phyloP scores from a whole-genome alignment of 176 grass and related monocot genomes.

The Lolium rigidum region DNA sequence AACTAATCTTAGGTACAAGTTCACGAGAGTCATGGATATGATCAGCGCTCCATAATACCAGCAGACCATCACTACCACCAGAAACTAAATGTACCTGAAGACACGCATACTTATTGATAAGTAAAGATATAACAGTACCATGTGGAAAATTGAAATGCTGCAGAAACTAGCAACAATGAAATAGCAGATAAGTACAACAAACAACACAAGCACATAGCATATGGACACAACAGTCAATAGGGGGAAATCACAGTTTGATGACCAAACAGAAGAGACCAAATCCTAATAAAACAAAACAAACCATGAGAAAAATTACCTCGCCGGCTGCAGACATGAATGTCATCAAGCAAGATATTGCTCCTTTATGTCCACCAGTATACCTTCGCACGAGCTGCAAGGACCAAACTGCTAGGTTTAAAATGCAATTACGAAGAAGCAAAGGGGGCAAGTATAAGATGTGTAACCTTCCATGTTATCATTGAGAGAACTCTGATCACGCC shows the following conservation, averaged over 20 bases:
- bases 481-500: conserved; percentile 99
- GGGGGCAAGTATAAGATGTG: conserved; percentile 14
- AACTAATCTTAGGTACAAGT: conserved; percentile 95
- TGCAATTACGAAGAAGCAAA: conserved; percentile 40
- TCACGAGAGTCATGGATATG: conserved; percentile 95
- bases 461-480: conserved; percentile 99
- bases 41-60: conserved; percentile 97
- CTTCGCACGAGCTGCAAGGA: conserved; percentile 85
- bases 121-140: conserved; percentile 20
- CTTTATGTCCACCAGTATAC: conserved; percentile 99
- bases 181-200: conserved; percentile 32
- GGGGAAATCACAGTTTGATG: not conserved
- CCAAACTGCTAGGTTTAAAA: conserved; percentile 39
- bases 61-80: conserved; percentile 91
- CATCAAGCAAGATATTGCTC: conserved; percentile 94
- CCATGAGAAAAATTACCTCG: conserved; percentile 63
- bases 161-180: conserved; percentile 31
- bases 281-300: conserved; percentile 16
- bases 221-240: conserved; percentile 25
- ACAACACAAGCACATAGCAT: conserved; percentile 6
- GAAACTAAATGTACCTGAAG: conserved; percentile 93
- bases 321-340: conserved; percentile 89
- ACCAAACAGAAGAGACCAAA: conserved; percentile 31
- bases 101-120: conserved; percentile 34
- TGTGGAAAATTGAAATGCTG: conserved; percentile 27